phyloP scores from a whole-genome alignment of 2,329 filamentous ascomycete genomes.

The Penicillium sp. region DNA sequence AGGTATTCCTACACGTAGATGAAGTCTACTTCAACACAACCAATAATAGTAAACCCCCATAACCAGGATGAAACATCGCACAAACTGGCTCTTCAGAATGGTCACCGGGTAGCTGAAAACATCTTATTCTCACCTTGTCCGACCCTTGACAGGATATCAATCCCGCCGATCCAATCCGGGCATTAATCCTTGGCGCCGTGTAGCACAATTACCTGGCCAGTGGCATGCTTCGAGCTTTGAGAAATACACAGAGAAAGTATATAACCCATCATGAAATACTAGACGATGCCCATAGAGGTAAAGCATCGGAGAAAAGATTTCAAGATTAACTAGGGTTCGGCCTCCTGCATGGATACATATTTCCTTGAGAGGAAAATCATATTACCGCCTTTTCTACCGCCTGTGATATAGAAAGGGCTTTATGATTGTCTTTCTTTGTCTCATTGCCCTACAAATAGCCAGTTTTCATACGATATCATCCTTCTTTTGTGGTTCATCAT shows the following conservation, averaged over 20 bases:
- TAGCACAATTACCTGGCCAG: neutral
- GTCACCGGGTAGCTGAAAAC: conserved; percentile 1
- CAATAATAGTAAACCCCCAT: neutral
- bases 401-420: neutral
- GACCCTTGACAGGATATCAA: conserved; percentile 6
- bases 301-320: neutral
- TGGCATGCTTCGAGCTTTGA: neutral
- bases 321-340: neutral
- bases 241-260: neutral
- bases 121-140: conserved; percentile 6
- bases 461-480: neutral
- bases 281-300: neutral
- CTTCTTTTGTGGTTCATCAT: too few species aligned
- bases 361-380: neutral
- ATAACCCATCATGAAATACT: neutral
- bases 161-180: conserved; percentile 4
- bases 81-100: neutral
- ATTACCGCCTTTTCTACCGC: neutral
- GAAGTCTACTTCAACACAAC: neutral
- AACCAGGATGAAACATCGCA: neutral
- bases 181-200: neutral
- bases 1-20: neutral
- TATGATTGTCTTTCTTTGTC: neutral
- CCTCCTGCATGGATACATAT: neutral
- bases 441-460: neutral